phyloP scores from a whole-genome alignment of 2,329 filamentous ascomycete species.

The Cladophialophora psammophila region DNA sequence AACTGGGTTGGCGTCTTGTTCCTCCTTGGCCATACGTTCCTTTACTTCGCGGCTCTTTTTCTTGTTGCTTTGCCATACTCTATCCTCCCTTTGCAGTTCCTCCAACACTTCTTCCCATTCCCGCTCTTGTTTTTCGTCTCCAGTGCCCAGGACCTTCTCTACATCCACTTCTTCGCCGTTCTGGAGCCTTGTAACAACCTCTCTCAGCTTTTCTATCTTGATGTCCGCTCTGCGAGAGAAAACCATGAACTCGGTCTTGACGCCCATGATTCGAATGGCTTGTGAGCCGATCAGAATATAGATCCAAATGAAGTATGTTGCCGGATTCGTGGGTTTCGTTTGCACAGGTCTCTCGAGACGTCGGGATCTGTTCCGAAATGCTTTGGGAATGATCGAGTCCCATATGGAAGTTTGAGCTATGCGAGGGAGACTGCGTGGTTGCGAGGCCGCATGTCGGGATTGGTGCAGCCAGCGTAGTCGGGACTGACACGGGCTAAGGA shows the following conservation, averaged over 20 bases:
- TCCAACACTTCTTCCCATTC: slow-evolving; percentile 77
- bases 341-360: slow-evolving; percentile 50
- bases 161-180: slow-evolving; percentile 76
- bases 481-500: not conserved
- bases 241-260: slow-evolving; percentile 76
- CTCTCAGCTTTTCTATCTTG: slow-evolving; percentile 76
- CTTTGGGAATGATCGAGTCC: slow-evolving; percentile 72
- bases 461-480: slow-evolving; percentile 15
- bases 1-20: slow-evolving; percentile 39
- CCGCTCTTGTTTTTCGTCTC: slow-evolving; percentile 74
- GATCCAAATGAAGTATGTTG: slow-evolving; percentile 81
- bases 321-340: slow-evolving; percentile 75
- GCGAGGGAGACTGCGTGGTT: slow-evolving; percentile 40
- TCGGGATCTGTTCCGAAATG: slow-evolving; percentile 51
- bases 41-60: slow-evolving; percentile 33
- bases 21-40: slow-evolving; percentile 32
- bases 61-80: slow-evolving; percentile 38
- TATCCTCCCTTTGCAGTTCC: slow-evolving; percentile 39
- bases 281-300: slow-evolving; percentile 92
- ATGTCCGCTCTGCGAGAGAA: slow-evolving; percentile 80
- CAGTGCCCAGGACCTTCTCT: slow-evolving; percentile 79
- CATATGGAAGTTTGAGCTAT: slow-evolving; percentile 69
- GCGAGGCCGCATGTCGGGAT: slow-evolving; percentile 22
- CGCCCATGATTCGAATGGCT: slow-evolving; percentile 86
- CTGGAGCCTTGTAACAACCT: slow-evolving; percentile 60